Percentiles rank a stretch among this genome's conserved stretches.
These are phyloP conservation scores for Craterostigma plantagineum DNA, from an alignment of 257 asterid species.

Conservation along the genomic window DNA sequence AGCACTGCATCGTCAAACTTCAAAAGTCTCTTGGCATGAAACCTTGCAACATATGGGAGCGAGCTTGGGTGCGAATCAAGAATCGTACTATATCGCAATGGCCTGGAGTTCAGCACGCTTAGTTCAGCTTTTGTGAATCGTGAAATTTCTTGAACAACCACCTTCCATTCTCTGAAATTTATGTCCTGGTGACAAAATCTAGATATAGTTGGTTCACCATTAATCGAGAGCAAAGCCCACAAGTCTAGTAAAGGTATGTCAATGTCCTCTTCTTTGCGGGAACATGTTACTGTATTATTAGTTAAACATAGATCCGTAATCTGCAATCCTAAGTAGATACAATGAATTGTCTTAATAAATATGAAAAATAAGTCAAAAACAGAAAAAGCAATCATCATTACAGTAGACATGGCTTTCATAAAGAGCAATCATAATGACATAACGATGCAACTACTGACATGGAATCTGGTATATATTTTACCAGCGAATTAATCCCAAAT, in stretches of 20 bases:
- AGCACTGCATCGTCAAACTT: conserved; percentile 81
- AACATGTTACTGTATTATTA: too few relatives aligned
- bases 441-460: too few relatives aligned
- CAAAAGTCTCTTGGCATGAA: conserved; percentile 83
- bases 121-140: conserved; percentile 57
- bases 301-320: too few relatives aligned
- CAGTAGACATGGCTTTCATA: too few relatives aligned
- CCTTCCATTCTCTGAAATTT: conserved; percentile 93
- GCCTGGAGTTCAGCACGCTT: conserved; percentile 31
- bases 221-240: conserved; percentile 10
- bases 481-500: too few relatives aligned
- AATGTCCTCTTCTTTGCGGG: too few relatives aligned
- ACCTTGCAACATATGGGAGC: conserved; percentile 64
- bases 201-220: conserved; percentile 11
- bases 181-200: conserved; percentile 44
- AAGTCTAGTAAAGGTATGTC: conserved; percentile 1
- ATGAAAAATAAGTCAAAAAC: too few relatives aligned
- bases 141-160: conserved; percentile 73
- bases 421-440: too few relatives aligned
- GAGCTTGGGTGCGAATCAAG: conserved; percentile 81
- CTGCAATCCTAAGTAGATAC: too few relatives aligned
- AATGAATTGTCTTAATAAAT: too few relatives aligned
- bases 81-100: conserved; percentile 56
- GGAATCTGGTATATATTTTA: too few relatives aligned
- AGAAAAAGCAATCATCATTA: too few relatives aligned